These are phyloP conservation scores for Diaporthe capsici DNA, from an alignment of 2,329 filamentous ascomycete species.

Conservation along the genomic window DNA sequence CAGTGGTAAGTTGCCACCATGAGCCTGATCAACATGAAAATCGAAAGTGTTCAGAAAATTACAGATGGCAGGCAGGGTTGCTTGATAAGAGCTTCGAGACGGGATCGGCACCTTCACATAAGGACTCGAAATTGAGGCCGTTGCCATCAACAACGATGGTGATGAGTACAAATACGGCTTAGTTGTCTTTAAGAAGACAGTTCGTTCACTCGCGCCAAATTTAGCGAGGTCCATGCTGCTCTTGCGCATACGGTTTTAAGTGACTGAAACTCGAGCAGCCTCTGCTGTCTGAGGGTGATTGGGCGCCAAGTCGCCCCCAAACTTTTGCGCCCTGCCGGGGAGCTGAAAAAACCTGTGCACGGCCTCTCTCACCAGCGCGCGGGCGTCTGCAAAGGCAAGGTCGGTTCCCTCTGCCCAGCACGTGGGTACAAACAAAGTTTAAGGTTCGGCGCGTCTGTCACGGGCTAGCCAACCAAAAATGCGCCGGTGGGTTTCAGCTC, in stretches of 20 bases:
- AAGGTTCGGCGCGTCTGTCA: constrained; percentile 15
- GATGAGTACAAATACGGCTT: too few species aligned
- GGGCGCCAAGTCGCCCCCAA: background rate
- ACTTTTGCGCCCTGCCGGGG: background rate
- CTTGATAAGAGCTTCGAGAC: background rate
- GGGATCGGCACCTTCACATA: too few species aligned
- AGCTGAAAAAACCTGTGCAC: background rate
- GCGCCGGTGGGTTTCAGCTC: constrained; percentile 15
- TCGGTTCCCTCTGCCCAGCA: background rate
- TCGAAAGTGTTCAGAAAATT: background rate
- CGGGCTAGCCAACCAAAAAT: background rate
- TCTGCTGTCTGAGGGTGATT: background rate
- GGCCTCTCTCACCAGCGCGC: background rate
- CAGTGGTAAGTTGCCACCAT: background rate
- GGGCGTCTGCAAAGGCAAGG: background rate
- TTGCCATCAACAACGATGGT: too few species aligned
- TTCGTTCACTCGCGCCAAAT: too few species aligned
- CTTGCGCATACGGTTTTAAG: background rate
- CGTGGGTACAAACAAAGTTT: background rate
- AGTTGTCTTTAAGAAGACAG: background rate
- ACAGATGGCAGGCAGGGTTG: too few species aligned
- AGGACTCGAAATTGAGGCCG: background rate
- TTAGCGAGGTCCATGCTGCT: background rate
- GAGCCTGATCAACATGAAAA: background rate
- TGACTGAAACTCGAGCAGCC: background rate